Conservation (phyloP, 2,329 filamentous ascomycete genomes). For the Sclerotinia subarctica region DNA sequence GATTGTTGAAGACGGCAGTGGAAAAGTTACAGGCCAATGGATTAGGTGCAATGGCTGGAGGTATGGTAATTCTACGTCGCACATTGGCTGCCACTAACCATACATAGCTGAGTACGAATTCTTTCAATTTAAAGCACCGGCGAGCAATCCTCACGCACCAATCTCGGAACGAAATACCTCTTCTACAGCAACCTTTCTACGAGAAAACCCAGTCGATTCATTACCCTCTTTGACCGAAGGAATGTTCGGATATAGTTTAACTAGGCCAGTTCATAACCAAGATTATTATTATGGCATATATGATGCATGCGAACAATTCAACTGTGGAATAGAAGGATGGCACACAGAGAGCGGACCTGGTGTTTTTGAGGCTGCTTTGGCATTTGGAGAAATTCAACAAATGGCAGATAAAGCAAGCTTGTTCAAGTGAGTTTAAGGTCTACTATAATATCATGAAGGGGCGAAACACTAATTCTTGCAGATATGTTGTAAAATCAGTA, state of each 20-base stretch:
- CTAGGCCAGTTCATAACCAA: constrained; percentile 81
- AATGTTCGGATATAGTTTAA: constrained; percentile 94
- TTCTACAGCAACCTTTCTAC: constrained; percentile 71
- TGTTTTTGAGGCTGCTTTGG: constrained; percentile 91
- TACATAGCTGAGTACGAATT: constrained; percentile 85
- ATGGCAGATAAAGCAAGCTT: constrained; percentile 91
- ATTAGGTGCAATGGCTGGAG: constrained; percentile 85
- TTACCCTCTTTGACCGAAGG: constrained; percentile 82
- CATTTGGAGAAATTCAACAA: constrained; percentile 79
- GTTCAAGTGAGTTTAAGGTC: constrained; percentile 65
- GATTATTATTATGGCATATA: constrained; percentile 90
- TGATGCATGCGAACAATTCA: constrained; percentile 72
- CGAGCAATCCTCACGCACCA: constrained; percentile 42
- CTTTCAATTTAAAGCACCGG: constrained; percentile 78
- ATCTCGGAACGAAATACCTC: constrained; percentile 57
- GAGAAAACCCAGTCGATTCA: constrained; percentile 67
- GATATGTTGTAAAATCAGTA: constrained; percentile 83
- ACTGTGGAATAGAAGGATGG: constrained; percentile 86
- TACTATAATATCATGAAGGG: neutral
- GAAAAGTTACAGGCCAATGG: constrained; percentile 65
- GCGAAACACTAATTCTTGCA: constrained; percentile 33
- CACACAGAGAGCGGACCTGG: constrained; percentile 92
- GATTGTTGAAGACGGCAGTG: constrained; percentile 65
- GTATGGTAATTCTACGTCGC: constrained; percentile 47
- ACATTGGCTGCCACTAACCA: constrained; percentile 11